Evolutionary conservation across 768 basidiomycete species (phyloP).

Genomic region (Cystobasidium tubakii): DNA sequence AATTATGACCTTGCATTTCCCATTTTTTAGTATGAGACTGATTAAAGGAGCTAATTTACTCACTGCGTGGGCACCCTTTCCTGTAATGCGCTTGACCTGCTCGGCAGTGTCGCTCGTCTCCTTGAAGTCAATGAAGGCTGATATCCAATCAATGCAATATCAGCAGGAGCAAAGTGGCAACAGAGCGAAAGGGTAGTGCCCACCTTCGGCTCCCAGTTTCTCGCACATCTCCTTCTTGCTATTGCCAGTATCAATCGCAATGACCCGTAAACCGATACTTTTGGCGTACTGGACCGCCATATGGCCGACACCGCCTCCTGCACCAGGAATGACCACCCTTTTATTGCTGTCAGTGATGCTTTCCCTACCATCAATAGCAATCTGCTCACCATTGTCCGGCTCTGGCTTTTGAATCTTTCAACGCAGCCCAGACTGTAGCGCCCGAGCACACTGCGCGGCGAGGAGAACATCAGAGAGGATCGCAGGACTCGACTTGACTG

Average conservation of each 20-base stretch:
- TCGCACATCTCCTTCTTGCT: conserved; percentile 64
- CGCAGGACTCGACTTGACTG: not conserved
- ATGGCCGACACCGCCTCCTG: conserved; percentile 50
- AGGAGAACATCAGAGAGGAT: not conserved
- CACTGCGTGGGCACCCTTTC: conserved; percentile 61
- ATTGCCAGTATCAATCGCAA: conserved; percentile 70
- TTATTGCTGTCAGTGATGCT: not conserved
- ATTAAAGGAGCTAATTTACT: too few species aligned
- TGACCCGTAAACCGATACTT: conserved; percentile 67
- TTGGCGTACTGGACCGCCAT: conserved; percentile 69
- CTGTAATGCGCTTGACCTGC: conserved; percentile 60
- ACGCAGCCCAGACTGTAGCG: conserved; percentile 73
- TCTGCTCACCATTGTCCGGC: conserved; percentile 52
- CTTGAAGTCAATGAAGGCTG: conserved; percentile 62
- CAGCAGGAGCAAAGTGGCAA: too few species aligned
- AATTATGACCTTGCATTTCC: conserved; percentile 47
- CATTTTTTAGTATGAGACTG: too few species aligned
- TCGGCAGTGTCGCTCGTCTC: conserved; percentile 61
- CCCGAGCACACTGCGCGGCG: conserved; percentile 48
- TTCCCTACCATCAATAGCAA: not conserved
- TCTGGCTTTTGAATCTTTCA: conserved; percentile 63
- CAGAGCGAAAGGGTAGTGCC: conserved; percentile 47
- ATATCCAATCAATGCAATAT: too few species aligned
- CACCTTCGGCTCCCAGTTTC: conserved; percentile 60
- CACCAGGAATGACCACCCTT: conserved; percentile 60